Evolutionary conservation across 2,329 filamentous ascomycete genomes (phyloP).

Genomic region (Colletotrichum simmondsii): DNA sequence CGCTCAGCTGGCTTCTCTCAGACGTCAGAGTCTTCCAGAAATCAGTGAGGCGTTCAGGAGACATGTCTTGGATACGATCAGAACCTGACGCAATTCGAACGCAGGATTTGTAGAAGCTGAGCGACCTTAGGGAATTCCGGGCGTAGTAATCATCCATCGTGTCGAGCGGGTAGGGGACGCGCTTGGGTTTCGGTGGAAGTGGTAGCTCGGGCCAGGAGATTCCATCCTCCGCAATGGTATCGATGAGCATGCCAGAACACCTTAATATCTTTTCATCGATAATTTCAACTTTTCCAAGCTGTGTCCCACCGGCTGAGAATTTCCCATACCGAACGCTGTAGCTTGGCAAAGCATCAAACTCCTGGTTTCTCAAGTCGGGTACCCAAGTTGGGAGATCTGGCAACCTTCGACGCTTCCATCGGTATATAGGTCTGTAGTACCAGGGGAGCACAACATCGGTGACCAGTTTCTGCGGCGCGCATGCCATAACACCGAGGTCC

Average conservation of each 20-base stretch:
- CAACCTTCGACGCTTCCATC: neutral
- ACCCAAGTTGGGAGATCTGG: conserved; percentile 11
- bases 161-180: neutral
- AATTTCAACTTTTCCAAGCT: neutral
- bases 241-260: conserved; percentile 10
- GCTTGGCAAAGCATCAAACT: neutral
- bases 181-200: neutral
- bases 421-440: conserved; percentile 1
- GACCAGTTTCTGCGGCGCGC: neutral
- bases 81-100: conserved; percentile 8
- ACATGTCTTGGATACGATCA: conserved; percentile 3
- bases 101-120: conserved; percentile 3
- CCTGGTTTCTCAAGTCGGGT: conserved; percentile 12
- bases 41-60: neutral
- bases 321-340: conserved; percentile 1
- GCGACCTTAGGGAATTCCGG: neutral
- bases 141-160: neutral
- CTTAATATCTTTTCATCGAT: neutral
- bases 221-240: neutral
- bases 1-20: conserved; percentile 18
- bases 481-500: neutral
- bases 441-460: neutral
- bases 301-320: conserved; percentile 8
- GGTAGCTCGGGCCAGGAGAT: neutral
- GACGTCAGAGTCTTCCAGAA: conserved; percentile 17